These are phyloP conservation scores for Tylopilus cervinicoccineus DNA, from an alignment of 768 basidiomycete species.

Conservation along the genomic window DNA sequence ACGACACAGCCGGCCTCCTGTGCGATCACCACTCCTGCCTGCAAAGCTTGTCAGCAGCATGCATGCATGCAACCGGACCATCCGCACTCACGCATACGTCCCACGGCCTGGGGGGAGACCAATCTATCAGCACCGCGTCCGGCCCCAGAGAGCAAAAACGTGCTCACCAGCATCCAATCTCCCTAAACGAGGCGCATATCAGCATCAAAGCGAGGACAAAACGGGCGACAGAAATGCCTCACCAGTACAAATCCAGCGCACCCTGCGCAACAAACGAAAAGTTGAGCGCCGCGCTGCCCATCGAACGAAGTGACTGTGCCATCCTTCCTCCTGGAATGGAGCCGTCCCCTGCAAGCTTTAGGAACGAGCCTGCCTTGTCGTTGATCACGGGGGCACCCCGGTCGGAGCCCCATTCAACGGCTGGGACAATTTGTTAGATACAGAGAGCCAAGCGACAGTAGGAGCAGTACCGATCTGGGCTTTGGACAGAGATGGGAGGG, in stretches of 20 bases:
- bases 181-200: constrained; percentile 41
- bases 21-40: constrained; percentile 88
- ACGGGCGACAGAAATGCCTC: constrained; percentile 15
- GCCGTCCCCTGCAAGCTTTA: constrained; percentile 70
- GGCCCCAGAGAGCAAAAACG: not conserved
- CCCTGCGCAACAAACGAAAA: constrained; percentile 86
- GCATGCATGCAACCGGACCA: not conserved
- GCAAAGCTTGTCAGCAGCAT: not conserved
- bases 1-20: constrained; percentile 84
- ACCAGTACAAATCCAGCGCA: constrained; percentile 86
- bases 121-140: not conserved
- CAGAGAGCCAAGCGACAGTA: not conserved
- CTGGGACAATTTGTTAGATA: constrained; percentile 32
- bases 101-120: constrained; percentile 53
- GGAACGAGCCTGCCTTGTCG: constrained; percentile 64
- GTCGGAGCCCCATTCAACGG: constrained; percentile 89
- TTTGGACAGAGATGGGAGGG: constrained; percentile 62
- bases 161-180: constrained; percentile 70
- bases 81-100: constrained; percentile 64
- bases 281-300: constrained; percentile 84
- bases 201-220: not conserved
- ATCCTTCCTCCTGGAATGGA: constrained; percentile 69
- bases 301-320: constrained; percentile 77
- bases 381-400: constrained; percentile 49
- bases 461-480: constrained; percentile 56